Percentiles rank a stretch among this genome's conserved stretches.
Conservation (phyloP, 305 asterid genomes). For the Striga hermonthica region DNA sequence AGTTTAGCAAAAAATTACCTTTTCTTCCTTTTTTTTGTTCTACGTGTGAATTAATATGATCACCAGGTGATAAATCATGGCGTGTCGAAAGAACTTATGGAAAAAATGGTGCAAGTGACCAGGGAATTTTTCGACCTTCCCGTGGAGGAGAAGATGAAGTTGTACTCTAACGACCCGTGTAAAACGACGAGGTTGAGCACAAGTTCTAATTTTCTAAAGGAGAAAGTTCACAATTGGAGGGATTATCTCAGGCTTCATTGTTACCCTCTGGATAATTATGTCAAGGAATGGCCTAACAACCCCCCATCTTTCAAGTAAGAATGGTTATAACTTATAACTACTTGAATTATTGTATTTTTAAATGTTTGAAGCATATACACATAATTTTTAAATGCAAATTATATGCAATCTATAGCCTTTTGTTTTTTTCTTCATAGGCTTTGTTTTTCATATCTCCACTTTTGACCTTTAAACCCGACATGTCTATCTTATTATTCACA, state of each 20-base stretch:
- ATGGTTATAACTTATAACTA: neutral
- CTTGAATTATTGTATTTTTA: neutral
- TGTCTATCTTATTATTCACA: too few species aligned
- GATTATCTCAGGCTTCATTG: slow-evolving; percentile 87
- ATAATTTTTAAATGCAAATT: too few species aligned
- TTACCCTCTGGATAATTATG: slow-evolving; percentile 61
- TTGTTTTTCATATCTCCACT: too few species aligned
- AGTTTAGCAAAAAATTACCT: too few species aligned
- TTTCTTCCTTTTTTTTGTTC: neutral
- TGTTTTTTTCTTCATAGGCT: too few species aligned
- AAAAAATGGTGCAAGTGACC: slow-evolving; percentile 50
- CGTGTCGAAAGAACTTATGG: slow-evolving; percentile 43
- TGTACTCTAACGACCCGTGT: slow-evolving; percentile 68
- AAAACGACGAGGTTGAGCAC: slow-evolving; percentile 69
- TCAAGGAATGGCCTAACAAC: slow-evolving; percentile 69
- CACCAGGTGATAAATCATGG: slow-evolving; percentile 71
- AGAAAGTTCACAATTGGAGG: slow-evolving; percentile 83
- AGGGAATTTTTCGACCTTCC: slow-evolving; percentile 59
- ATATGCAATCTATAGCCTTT: too few species aligned
- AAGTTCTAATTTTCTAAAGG: slow-evolving; percentile 59
- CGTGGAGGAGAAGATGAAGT: slow-evolving; percentile 65
- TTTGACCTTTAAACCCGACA: too few species aligned
- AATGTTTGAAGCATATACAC: neutral
- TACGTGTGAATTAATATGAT: neutral
- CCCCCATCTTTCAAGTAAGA: slow-evolving; percentile 75